phyloP scores from a whole-genome alignment of 106 monocot species.

The Apostasia shenzhenica region DNA sequence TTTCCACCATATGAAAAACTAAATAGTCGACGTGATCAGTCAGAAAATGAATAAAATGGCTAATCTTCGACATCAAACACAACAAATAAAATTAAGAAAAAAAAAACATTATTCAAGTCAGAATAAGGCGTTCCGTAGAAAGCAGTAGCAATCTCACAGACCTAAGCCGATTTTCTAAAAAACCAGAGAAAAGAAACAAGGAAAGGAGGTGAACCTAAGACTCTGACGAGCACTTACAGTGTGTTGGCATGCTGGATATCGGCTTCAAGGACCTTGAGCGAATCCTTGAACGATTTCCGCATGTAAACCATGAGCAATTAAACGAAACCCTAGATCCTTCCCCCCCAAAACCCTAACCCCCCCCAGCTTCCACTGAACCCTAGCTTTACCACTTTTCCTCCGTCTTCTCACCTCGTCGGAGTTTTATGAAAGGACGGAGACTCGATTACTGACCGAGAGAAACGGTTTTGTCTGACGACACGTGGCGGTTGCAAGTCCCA shows the following conservation, averaged over 20 bases:
- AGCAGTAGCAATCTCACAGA: neutral
- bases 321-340: constrained; percentile 4
- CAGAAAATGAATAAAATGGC: no score
- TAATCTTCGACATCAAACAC: no score
- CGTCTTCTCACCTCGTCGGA: neutral
- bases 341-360: constrained; percentile 8
- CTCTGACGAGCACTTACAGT: constrained; percentile 38
- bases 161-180: neutral
- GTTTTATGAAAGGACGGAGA: no score
- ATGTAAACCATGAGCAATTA: constrained; percentile 56
- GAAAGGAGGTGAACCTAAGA: neutral
- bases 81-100: neutral
- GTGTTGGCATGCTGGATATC: constrained; percentile 99
- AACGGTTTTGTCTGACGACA: neutral
- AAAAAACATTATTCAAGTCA: neutral
- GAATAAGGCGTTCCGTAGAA: neutral
- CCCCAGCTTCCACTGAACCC: neutral
- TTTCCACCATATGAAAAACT: no score
- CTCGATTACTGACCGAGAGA: neutral
- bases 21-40: no score
- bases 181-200: neutral
- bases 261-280: constrained; percentile 91
- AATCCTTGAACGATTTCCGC: constrained; percentile 98
- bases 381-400: neutral
- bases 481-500: neutral